Conservation (phyloP, 306 rosid genomes). For the Cucumis hystrix region DNA sequence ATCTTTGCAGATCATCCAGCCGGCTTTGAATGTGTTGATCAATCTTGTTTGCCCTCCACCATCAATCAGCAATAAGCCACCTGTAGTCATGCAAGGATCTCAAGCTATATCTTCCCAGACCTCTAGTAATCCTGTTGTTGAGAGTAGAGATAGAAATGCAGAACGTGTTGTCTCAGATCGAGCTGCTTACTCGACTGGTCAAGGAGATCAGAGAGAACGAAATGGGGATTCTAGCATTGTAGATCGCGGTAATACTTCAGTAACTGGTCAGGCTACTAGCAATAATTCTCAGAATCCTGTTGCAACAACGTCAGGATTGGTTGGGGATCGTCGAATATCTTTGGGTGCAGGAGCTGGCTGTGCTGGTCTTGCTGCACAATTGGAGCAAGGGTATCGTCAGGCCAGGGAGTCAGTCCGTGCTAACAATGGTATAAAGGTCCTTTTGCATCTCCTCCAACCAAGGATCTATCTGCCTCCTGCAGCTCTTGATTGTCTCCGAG, state of each 20-base stretch:
- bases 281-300: constrained; percentile 43
- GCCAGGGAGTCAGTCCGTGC: constrained; percentile 93
- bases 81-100: constrained; percentile 51
- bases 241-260: constrained; percentile 38
- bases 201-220: constrained; percentile 59
- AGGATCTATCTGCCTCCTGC: constrained; percentile 88
- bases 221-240: constrained; percentile 42
- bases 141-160: constrained; percentile 58
- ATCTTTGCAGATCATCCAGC: constrained; percentile 79
- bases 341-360: constrained; percentile 90
- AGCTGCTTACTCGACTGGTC: constrained; percentile 31
- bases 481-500: constrained; percentile 90
- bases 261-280: constrained; percentile 20
- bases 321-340: constrained; percentile 91
- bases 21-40: constrained; percentile 82
- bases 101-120: constrained; percentile 50
- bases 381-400: constrained; percentile 83
- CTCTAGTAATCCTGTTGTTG: constrained; percentile 35
- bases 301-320: constrained; percentile 67
- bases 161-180: constrained; percentile 24
- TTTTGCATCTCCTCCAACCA: constrained; percentile 78
- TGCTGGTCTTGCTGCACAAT: constrained; percentile 87
- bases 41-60: constrained; percentile 99
- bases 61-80: constrained; percentile 83
- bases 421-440: constrained; percentile 89